Evolutionary conservation across 2,329 filamentous ascomycete genomes (phyloP).

Genomic region (Talaromyces piceae): DNA sequence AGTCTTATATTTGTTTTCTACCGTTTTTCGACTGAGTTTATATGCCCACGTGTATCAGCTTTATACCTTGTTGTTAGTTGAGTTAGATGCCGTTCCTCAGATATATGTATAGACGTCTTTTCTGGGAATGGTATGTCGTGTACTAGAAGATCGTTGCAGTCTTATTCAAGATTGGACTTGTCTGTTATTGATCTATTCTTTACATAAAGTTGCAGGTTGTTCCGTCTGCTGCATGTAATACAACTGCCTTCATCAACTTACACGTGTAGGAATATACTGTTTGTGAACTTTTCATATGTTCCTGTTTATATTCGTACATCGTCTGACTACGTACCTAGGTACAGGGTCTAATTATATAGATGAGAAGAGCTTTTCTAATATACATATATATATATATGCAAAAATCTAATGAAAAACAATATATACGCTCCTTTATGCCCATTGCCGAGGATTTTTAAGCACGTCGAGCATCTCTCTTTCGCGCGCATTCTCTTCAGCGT

Average conservation of each 20-base stretch:
- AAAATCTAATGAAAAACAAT: neutral
- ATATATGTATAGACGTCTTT: neutral
- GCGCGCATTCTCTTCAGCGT: slow-evolving; percentile 27
- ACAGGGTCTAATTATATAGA: neutral
- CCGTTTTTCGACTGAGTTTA: neutral
- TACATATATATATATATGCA: slow-evolving; percentile 1
- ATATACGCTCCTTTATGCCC: slow-evolving; percentile 38
- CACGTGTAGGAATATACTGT: neutral
- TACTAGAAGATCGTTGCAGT: neutral
- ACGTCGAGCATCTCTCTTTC: slow-evolving; percentile 77
- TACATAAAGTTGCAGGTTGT: no score
- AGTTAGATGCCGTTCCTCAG: neutral
- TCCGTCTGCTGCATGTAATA: no score
- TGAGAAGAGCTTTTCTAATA: neutral
- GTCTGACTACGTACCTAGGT: neutral
- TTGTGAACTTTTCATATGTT: neutral
- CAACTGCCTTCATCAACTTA: neutral
- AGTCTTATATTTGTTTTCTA: neutral
- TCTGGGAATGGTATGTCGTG: neutral
- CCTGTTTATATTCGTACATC: neutral
- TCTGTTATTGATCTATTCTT: neutral
- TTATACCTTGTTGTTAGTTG: slow-evolving; percentile 7
- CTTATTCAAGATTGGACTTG: neutral
- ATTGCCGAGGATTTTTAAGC: slow-evolving; percentile 54
- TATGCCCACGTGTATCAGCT: slow-evolving; percentile 1